A percentile compares a stretch with the other conserved stretches of the same genome.
These are phyloP conservation scores for Psilocybe cubensis DNA, from an alignment of 768 basidiomycete species.

Conservation along the genomic window DNA sequence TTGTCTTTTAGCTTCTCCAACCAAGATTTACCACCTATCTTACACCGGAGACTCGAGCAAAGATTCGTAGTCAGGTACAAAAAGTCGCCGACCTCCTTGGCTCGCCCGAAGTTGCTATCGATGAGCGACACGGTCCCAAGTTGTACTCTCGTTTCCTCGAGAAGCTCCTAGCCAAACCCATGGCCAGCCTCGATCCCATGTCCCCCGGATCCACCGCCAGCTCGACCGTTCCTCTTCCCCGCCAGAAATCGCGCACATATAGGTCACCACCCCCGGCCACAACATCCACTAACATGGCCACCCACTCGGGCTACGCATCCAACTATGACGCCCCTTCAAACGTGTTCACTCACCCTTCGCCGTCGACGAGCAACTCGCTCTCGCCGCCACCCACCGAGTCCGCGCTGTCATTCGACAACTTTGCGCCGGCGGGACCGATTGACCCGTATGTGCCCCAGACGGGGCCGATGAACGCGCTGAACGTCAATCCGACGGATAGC, in stretches of 20 bases:
- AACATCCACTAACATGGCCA: no score
- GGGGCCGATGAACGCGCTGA: constrained; percentile 14
- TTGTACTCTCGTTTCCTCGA: constrained; percentile 81
- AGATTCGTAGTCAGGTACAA: constrained; percentile 67
- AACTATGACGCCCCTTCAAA: constrained; percentile 26
- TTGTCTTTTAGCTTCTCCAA: constrained; percentile 61
- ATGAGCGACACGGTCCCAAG: constrained; percentile 81
- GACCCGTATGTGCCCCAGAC: constrained; percentile 44
- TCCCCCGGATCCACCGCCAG: constrained; percentile 23
- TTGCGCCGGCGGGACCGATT: constrained; percentile 44
- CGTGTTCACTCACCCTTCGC: constrained; percentile 38
- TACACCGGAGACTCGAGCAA: constrained; percentile 55
- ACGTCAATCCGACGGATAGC: constrained; percentile 9
- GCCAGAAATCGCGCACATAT: constrained; percentile 14
- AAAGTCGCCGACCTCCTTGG: constrained; percentile 68
- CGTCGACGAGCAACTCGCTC: constrained; percentile 44
- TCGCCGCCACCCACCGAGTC: constrained; percentile 50
- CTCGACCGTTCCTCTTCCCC: constrained; percentile 18
- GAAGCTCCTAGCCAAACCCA: constrained; percentile 66
- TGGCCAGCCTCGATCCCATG: constrained; percentile 38
- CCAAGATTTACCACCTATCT: constrained; percentile 72
- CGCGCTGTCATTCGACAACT: constrained; percentile 50
- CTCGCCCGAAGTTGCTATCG: constrained; percentile 73
- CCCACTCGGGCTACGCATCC: constrained; percentile 20
- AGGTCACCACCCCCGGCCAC: constrained; percentile 17